A percentile compares a stretch with the other conserved stretches of the same genome.
These are phyloP conservation scores for Candida insectalens DNA, from an alignment of 805 yeast genomes.

Conservation along the genomic window DNA sequence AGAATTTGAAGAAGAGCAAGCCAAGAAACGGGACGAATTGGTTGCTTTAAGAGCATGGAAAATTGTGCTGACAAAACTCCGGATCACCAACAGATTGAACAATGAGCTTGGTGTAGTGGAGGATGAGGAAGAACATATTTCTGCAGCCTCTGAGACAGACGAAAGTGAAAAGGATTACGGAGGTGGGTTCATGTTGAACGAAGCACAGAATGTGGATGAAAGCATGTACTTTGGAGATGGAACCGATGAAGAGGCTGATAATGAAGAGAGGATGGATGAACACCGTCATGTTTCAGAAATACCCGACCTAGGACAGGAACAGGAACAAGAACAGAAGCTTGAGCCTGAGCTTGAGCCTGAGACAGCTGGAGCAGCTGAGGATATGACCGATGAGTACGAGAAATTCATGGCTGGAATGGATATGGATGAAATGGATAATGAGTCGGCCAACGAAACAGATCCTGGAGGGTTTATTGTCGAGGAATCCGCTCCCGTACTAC, in stretches of 20 bases:
- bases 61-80: slow-evolving; percentile 37
- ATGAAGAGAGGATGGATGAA: too few species aligned
- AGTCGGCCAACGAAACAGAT: too few species aligned
- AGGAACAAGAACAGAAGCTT: background rate
- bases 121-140: slow-evolving; percentile 12
- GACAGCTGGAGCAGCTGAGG: background rate
- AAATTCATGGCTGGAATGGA: too few species aligned
- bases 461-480: too few species aligned
- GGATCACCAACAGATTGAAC: slow-evolving; percentile 37
- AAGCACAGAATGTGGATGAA: slow-evolving; percentile 4
- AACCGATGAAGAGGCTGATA: slow-evolving; percentile 2
- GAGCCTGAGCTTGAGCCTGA: background rate
- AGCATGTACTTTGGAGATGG: slow-evolving; percentile 1
- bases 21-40: slow-evolving; percentile 32
- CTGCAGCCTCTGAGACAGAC: slow-evolving; percentile 4
- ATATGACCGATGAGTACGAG: too few species aligned
- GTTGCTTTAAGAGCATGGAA: slow-evolving; percentile 47
- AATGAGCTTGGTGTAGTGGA: slow-evolving; percentile 36
- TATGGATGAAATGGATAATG: too few species aligned
- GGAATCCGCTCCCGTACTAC: too few species aligned
- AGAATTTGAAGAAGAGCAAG: slow-evolving; percentile 39
- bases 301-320: background rate
- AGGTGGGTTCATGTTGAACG: slow-evolving; percentile 15
- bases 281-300: background rate
- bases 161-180: slow-evolving; percentile 4